Conservation (phyloP, 441 rosid species). For the Croton laevigatus region DNA sequence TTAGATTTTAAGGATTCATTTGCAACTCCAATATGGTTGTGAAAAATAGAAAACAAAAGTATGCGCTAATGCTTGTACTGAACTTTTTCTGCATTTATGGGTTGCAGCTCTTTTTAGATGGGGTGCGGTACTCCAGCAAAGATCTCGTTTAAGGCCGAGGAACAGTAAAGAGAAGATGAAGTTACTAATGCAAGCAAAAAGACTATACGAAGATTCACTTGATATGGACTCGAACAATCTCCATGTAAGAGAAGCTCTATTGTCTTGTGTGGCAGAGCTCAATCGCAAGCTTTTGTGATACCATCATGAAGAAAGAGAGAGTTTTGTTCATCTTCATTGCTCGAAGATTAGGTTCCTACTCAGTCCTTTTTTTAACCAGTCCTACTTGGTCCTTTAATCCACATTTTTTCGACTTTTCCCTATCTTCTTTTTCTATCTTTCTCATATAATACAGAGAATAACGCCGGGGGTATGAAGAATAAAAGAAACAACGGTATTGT, state of each 20-base stretch:
- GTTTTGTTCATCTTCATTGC: background rate
- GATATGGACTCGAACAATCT: constrained; percentile 50
- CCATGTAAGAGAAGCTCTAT: constrained; percentile 53
- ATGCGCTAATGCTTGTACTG: background rate
- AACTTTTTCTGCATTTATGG: background rate
- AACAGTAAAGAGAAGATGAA: constrained; percentile 57
- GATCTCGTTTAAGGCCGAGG: constrained; percentile 52
- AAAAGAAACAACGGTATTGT: background rate
- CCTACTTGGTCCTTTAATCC: background rate
- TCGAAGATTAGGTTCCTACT: background rate
- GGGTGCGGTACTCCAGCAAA: constrained; percentile 65
- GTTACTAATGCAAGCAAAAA: constrained; percentile 57
- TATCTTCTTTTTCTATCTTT: too few relatives aligned
- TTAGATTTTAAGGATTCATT: background rate
- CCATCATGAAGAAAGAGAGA: background rate
- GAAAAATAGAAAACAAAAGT: background rate
- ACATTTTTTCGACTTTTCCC: too few relatives aligned
- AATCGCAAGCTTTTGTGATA: constrained; percentile 27
- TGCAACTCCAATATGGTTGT: background rate
- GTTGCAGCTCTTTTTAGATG: constrained; percentile 67
- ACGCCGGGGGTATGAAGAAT: background rate
- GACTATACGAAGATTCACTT: constrained; percentile 69
- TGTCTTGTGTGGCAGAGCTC: constrained; percentile 55
- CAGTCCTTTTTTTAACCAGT: too few relatives aligned
- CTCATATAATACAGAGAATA: background rate